Evolutionary conservation across 129 eudicot species (phyloP).

Genomic region (Chrysanthemum seticuspe): DNA sequence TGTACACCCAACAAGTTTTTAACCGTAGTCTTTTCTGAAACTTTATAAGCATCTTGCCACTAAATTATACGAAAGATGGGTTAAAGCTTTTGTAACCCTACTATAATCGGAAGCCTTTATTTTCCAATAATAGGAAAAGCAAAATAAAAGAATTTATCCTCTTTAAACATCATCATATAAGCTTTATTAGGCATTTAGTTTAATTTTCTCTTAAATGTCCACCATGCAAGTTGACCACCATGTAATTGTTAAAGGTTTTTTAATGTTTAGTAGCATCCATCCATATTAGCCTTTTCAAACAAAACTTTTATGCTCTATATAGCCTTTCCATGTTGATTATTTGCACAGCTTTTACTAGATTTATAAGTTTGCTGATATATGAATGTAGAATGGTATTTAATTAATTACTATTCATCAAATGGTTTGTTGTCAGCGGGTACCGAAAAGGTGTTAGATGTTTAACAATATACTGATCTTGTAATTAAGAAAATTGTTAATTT

Average conservation of each 20-base stretch:
- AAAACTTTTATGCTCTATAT: neutral
- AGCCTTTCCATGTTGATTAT: conserved; percentile 3
- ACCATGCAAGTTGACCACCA: conserved; percentile 3
- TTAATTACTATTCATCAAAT: no score
- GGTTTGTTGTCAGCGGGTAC: no score
- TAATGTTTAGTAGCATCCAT: neutral
- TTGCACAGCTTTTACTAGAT: neutral
- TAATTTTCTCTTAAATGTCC: neutral
- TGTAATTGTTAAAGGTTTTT: neutral
- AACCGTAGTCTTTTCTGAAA: no score
- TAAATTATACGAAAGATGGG: no score
- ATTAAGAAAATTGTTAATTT: no score
- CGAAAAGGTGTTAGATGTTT: no score
- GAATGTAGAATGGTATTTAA: no score
- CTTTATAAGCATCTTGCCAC: no score
- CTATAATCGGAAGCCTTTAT: conserved; percentile 5
- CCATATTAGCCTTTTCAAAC: neutral
- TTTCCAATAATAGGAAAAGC: neutral
- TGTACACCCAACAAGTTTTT: no score
- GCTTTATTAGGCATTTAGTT: conserved; percentile 12
- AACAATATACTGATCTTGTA: no score
- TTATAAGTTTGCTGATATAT: no score
- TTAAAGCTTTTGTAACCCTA: neutral
- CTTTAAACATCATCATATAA: conserved; percentile 4
- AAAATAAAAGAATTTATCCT: conserved; percentile 1